Evolutionary conservation across 2,329 filamentous ascomycete species (phyloP), one percentile per base, ranked within the genome.

Genomic region (Pyrenochaeta sp.): DNA sequence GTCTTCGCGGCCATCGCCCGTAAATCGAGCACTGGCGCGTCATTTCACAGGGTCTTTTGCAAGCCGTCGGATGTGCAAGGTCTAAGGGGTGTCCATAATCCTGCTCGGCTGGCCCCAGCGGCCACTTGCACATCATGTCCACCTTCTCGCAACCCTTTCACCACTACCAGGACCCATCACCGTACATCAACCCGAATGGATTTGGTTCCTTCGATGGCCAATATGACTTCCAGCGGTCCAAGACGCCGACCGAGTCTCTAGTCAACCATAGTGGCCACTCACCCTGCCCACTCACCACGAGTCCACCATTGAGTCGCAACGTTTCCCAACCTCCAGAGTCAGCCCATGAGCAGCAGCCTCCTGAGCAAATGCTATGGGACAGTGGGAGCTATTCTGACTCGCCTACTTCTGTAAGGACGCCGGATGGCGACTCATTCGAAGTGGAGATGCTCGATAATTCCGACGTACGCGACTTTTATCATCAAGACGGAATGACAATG

Each of bases 301-400:
- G 65, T 22, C 64, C 67, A 32, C 61, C 64, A n/a, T 29, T 58
- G 36, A 69, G 63, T 49, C 67, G 64, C 38, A 49, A 65, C 37
- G 48, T 54, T 17, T 69, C 68, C 9, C 65, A 65, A 47, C 61
- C 55, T 18, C 64, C 63, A 38, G 58, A 64, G 20, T 52, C 52
- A 9, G 41, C 47, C 13, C 58, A 52, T n/a, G 61, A 65, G n/a
- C 59, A 66, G 11, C 29, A 41, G 11, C 63, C 61, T 14, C 63
- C 61, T 14, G 66, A 69, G 23, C 56, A 63, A 30, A 60, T 67
- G 51, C 41, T 58, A 37, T 69, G 57, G 53, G 63, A 68, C 40
- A 58, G 66, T 57, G 60, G 51, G 35, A 69, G 65, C 37, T 48
- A 55, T 6, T 71, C 68, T n/a, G 56, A 63, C 35, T 71, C 68